phyloP scores from a whole-genome alignment of 2,329 filamentous ascomycete species.

The Venturia effusa region DNA sequence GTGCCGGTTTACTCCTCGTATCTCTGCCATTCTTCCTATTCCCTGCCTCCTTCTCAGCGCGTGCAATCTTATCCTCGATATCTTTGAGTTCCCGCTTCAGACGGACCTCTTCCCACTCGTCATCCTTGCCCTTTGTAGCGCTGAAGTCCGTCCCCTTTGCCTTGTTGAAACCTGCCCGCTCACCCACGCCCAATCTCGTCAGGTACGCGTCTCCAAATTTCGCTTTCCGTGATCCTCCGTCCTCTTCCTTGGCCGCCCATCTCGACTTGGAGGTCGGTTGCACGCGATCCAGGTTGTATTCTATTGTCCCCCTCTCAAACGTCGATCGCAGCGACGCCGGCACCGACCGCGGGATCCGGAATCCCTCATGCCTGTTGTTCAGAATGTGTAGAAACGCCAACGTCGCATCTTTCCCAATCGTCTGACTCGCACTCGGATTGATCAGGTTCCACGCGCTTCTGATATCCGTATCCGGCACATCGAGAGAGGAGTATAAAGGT shows the following conservation, averaged over 20 bases:
- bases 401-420: slow-evolving; percentile 89
- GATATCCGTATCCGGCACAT: slow-evolving; percentile 66
- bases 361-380: slow-evolving; percentile 91
- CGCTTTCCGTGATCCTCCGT: slow-evolving; percentile 74
- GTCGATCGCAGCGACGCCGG: slow-evolving; percentile 82
- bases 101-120: slow-evolving; percentile 94
- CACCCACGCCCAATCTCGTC: slow-evolving; percentile 68
- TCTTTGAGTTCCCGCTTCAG: slow-evolving; percentile 87
- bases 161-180: slow-evolving; percentile 62
- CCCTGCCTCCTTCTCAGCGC: slow-evolving; percentile 63
- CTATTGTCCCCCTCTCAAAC: slow-evolving; percentile 93
- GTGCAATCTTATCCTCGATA: slow-evolving; percentile 75
- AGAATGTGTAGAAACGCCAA: slow-evolving; percentile 95
- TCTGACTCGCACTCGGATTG: slow-evolving; percentile 72
- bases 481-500: slow-evolving; percentile 74
- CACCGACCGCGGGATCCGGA: slow-evolving; percentile 81
- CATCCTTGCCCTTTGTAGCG: slow-evolving; percentile 61
- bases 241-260: slow-evolving; percentile 57
- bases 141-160: slow-evolving; percentile 85
- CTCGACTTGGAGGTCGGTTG: slow-evolving; percentile 34
- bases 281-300: slow-evolving; percentile 82
- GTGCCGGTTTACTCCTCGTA: slow-evolving; percentile 70
- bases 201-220: slow-evolving; percentile 98
- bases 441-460: slow-evolving; percentile 94
- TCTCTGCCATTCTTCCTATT: slow-evolving; percentile 47